phyloP scores from a whole-genome alignment of 2,329 filamentous ascomycete species.

The Aspergillus sp. region DNA sequence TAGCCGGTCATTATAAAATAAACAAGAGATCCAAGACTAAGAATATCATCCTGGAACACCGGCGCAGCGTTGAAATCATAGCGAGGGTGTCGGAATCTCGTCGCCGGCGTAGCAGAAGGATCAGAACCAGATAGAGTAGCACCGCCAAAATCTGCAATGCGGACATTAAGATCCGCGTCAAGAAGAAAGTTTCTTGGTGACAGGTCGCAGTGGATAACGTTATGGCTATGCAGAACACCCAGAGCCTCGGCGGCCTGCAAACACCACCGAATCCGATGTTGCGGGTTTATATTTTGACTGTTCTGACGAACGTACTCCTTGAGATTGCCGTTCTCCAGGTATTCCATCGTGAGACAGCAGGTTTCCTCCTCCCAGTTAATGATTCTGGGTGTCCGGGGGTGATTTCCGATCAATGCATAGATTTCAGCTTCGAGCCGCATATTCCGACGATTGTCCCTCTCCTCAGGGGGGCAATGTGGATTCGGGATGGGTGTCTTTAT shows the following conservation, averaged over 20 bases:
- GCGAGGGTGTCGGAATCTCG: too few relatives aligned
- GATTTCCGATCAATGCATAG: conserved; percentile 18
- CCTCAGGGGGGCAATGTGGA: conserved; percentile 17
- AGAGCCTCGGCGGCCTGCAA: conserved; percentile 22
- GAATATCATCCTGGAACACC: too few relatives aligned
- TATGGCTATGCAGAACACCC: conserved; percentile 15
- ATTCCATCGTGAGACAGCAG: conserved; percentile 20
- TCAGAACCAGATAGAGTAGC: too few relatives aligned
- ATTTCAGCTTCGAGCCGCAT: conserved; percentile 20
- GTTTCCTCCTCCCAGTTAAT: conserved; percentile 17
- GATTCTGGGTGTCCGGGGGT: conserved; percentile 17
- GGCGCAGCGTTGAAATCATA: too few relatives aligned
- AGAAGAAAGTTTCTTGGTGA: conserved; percentile 23
- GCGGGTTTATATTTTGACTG: conserved; percentile 5
- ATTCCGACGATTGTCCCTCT: conserved; percentile 14
- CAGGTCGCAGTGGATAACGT: conserved; percentile 23
- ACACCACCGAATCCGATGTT: background rate
- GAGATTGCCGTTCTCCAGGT: conserved; percentile 20
- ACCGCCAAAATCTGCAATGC: conserved; percentile 21
- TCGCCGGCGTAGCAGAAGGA: too few relatives aligned
- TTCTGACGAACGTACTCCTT: conserved; percentile 12
- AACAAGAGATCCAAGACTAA: too few relatives aligned
- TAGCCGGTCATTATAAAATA: too few relatives aligned
- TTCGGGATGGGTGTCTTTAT: conserved; percentile 18
- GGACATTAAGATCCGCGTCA: conserved; percentile 21